Base-by-base conservation (phyloP, 768 basidiomycete genomes). In the Agaricus blazei region DNA sequence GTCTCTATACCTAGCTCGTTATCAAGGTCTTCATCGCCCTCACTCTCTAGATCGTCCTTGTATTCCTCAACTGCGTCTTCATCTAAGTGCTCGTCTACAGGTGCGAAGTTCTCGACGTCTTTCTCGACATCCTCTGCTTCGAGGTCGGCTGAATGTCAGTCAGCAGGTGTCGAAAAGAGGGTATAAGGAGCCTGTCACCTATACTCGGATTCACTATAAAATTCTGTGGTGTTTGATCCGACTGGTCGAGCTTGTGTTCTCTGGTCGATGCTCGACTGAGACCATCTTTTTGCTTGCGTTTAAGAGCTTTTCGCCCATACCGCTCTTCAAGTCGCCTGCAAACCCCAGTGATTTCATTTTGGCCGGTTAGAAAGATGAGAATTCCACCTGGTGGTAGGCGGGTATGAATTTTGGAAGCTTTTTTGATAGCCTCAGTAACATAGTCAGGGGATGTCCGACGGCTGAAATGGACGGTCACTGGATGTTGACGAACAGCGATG, bases 381-480 rank as follows among this genome's bases (percentile, higher is more conserved):
- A 99, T 87, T 3, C 95, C 97, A 0, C 97, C 97, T 0, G 90
- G 83, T 2, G 97, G 97, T 19, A 99, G 73, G 15, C 93, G 83
- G 14, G 89, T 80, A 68, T 99, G 97, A 42, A 99, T 98, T 69
- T 97, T 95, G 55, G 78, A 74, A 1, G 92, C 79, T 69, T 99
- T 99, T 65, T 85, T 89, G 62, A 95, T 82, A 2, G 93, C 91
- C 68, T 98, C 93, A 2, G 79, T 81, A 45, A 98, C 84, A 64
- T 98, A 98, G 68, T 98, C 92, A 6, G 89, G 76, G 2, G 79
- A 70, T 0, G 97, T 99, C 37, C 86, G 80, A 27, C 93, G 84
- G 61, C 83, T 90, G 76, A 98, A 99, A 68, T 99, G 97, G 27
- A 93, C 70, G 0, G 94, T 96, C 38, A 99, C 97, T 0, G 96